These are phyloP conservation scores for Atkinsonella texensis DNA, from an alignment of 2,329 filamentous ascomycete species.

Conservation along the genomic window DNA sequence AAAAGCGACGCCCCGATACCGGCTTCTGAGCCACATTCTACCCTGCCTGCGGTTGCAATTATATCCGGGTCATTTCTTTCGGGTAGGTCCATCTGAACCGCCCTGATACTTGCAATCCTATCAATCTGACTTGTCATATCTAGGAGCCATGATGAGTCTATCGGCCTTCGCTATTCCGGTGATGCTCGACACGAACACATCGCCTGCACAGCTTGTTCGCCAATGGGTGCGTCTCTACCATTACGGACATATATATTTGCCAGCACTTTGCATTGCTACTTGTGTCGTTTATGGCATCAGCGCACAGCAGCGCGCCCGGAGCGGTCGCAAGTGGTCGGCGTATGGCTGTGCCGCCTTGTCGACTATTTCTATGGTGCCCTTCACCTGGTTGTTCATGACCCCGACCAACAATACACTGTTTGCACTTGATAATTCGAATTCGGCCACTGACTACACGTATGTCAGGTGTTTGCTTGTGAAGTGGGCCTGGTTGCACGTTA, in stretches of 20 bases:
- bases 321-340: not conserved
- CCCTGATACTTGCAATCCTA: too few species aligned
- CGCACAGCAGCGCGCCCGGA: not conserved
- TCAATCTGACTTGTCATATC: too few species aligned
- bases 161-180: slow-evolving; percentile 5
- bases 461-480: not conserved
- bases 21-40: too few species aligned
- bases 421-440: not conserved
- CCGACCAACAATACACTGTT: slow-evolving; percentile 5
- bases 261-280: not conserved
- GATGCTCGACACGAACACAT: slow-evolving; percentile 3
- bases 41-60: too few species aligned
- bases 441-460: not conserved
- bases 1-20: too few species aligned
- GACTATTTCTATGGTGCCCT: slow-evolving; percentile 4
- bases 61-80: not conserved
- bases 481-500: slow-evolving; percentile 4
- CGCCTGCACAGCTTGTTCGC: not conserved
- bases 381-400: slow-evolving; percentile 3
- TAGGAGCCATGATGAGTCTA: slow-evolving; percentile 7
- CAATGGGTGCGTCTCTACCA: slow-evolving; percentile 8
- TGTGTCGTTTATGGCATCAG: not conserved
- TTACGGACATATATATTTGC: slow-evolving; percentile 6
- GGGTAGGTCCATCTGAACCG: not conserved
- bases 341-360: not conserved